Conservation (phyloP, 805 yeast genomes). For the Schwanniomyces occidentalis region DNA sequence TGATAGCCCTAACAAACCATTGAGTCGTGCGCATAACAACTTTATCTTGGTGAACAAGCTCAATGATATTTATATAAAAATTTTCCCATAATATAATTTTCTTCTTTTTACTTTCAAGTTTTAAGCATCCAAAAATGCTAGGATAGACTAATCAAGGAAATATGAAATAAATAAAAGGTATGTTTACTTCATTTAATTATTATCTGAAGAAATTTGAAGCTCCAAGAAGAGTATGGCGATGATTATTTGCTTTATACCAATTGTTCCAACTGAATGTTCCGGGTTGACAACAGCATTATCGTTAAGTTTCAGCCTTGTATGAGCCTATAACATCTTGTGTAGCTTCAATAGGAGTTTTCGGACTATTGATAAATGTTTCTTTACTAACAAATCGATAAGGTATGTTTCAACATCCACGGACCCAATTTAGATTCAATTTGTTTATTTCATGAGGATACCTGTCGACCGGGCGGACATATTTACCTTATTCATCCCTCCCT, state of each 20-base stretch:
- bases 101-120: not conserved
- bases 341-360: not conserved
- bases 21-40: not conserved
- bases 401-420: constrained; percentile 4
- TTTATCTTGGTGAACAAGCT: too few species aligned
- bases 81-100: constrained; percentile 3
- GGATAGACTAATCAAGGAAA: constrained; percentile 3
- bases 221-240: constrained; percentile 25
- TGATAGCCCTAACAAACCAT: constrained; percentile 5
- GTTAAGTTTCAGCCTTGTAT: constrained; percentile 57
- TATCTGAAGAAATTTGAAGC: not conserved
- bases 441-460: constrained; percentile 38
- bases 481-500: constrained; percentile 36
- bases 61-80: constrained; percentile 5
- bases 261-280: constrained; percentile 53
- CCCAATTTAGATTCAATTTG: not conserved
- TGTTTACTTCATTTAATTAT: constrained; percentile 13
- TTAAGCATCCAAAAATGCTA: constrained; percentile 1
- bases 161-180: constrained; percentile 27
- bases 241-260: constrained; percentile 52
- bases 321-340: constrained; percentile 27
- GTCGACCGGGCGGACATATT: constrained; percentile 57
- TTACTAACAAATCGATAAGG: constrained; percentile 18
- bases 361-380: not conserved
- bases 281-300: constrained; percentile 51